Evolutionary conservation across 352 stramenopile genomes (phyloP), one percentile per base, ranked within the genome.

Genomic region (Pilasporangium apinafurcum): DNA sequence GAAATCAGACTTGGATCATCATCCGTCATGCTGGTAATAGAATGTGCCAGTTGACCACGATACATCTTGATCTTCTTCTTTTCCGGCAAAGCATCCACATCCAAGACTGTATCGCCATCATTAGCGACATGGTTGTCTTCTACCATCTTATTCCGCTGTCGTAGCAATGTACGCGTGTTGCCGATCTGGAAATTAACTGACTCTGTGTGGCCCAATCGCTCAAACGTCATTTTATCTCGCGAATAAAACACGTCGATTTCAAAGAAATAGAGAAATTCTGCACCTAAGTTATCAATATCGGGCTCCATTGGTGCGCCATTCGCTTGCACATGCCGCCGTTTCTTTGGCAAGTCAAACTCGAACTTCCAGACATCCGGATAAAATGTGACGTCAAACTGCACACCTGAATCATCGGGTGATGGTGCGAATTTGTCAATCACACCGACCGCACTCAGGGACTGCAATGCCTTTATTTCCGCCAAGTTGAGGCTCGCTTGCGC

Each of bases 281-380:
- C 65, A 30, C 57, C 50, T 0, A 68, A 17, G 16, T 65, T 42
- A 14, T 91, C 73, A 17, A 54, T 36, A 13, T 80, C 72, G 8
- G 49, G 59, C 33, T 53, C 51, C 38, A 40, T 51, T 2, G 48
- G 51, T 26, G 10, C 35, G 21, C 44, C 54, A 17, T 33, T 55
- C 13, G 28, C 43, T n/a, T 76, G 62, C 14, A 78, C 56, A 37
- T 91, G 68, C 6, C 82, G 82, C 17, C 82, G 74, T 54, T 94
- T 94, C 58, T 94, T 94, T 1, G 82, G 82, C 35, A 94, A 50
- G 48, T 92, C 82, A 33, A 89, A 90, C 43, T 94, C 80, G 44
- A 94, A 94, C 59, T 94, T 94, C 83, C 83, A 94, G 36, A 94
- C 83, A 41, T 94, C 83, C 2, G 83, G 83, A 32, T 86, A 81